Conservation (phyloP, 768 basidiomycete species). For the Trametes elegans region DNA sequence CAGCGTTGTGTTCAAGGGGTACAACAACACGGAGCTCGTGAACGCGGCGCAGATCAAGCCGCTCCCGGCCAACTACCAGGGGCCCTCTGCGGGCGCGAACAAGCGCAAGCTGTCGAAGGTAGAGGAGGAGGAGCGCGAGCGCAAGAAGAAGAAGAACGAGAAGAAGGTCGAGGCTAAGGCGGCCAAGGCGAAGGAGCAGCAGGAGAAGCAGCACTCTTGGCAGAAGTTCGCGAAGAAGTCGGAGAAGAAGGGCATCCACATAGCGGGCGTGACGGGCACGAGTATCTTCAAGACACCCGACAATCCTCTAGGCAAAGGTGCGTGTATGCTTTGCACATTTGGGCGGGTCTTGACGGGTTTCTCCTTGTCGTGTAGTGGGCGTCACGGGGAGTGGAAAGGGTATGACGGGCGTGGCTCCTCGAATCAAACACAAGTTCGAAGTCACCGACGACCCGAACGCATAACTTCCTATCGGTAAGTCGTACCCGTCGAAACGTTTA, state of each 20-base stretch:
- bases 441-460: constrained; percentile 36
- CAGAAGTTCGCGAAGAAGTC: constrained; percentile 95
- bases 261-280: constrained; percentile 84
- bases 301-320: constrained; percentile 84
- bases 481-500: too few relatives aligned
- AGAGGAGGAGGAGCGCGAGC: constrained; percentile 86
- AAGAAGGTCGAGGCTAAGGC: constrained; percentile 85
- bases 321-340: constrained; percentile 29
- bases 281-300: constrained; percentile 96
- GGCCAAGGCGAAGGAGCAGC: constrained; percentile 87
- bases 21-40: constrained; percentile 87
- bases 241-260: constrained; percentile 89
- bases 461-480: constrained; percentile 9
- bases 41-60: constrained; percentile 69
- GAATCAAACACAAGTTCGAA: constrained; percentile 76
- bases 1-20: constrained; percentile 88
- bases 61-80: constrained; percentile 54
- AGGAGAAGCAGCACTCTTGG: constrained; percentile 81
- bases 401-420: constrained; percentile 73
- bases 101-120: constrained; percentile 79
- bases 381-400: constrained; percentile 89
- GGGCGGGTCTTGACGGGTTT: neutral
- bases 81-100: constrained; percentile 40
- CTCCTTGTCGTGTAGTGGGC: constrained; percentile 54
- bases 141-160: constrained; percentile 94